Base-by-base conservation (phyloP, 2,329 filamentous ascomycete genomes). In the Botrytis medusae region DNA sequence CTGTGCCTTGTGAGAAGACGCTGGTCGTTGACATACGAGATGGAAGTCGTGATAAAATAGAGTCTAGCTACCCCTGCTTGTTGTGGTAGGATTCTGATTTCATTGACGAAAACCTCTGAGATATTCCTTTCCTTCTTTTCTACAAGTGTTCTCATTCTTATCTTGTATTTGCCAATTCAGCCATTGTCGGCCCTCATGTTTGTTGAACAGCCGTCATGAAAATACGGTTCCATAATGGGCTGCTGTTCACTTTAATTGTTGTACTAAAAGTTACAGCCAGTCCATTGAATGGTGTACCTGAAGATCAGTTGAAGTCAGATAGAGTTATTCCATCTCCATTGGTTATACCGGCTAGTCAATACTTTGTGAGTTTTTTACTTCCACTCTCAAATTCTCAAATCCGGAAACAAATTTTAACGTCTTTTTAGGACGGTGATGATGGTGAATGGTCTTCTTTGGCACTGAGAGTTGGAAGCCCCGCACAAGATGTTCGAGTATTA, bases 361-460 rank as follows among this genome's bases (percentile, higher is more conserved):
- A 76, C 65, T 77, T 72, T 73, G 75, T 77, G 51, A 54, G 74
- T 67, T 32, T 42, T 64, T 8, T 29, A 9, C 29, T 57, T 18
- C 1, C 3, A n/a, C n/a, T 44, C 16, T 12, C 46, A 20, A 44
- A 34, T 59, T 29, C 10, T 25, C 46, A n/a, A 46, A n/a, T 48
- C 22, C 59, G 22, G 37, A 64, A 59, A 57, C 9, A 32, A 73
- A 29, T 6, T 57, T n/a, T 57, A 29, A 34, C 54, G 88, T 29
- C 20, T 51, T n/a, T 67, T 1, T 34, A 88, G 88, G 85, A 87
- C 74, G 89, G 89, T 61, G 85, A 87, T 76, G 90, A 93, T 79
- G 91, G 91, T 12, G 86, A 86, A 74, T 95, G 92, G 92, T 93
- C 91, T 14, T 88, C 90, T 14, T 89, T 93, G 76, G 84, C 84